These are phyloP conservation scores for Neonectria punicea DNA, from an alignment of 2,329 filamentous ascomycete species.

Conservation along the genomic window DNA sequence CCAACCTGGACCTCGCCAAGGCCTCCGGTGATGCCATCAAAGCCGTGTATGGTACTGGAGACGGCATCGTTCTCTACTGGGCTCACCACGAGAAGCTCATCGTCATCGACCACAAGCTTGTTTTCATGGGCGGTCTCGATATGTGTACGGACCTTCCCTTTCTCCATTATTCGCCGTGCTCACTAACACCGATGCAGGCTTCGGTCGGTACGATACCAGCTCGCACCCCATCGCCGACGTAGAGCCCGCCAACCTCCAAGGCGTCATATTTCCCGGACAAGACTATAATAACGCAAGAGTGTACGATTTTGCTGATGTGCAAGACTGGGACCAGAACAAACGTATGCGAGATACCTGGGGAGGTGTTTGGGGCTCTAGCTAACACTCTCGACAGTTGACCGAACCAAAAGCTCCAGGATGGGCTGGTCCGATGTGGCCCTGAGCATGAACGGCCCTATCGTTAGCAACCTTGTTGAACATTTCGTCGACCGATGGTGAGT, in stretches of 20 bases:
- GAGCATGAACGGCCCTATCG: conserved; percentile 78
- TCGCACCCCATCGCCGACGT: conserved; percentile 84
- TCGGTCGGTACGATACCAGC: conserved; percentile 89
- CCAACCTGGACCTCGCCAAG: conserved; percentile 67
- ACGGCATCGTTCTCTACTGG: conserved; percentile 89
- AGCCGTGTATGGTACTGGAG: conserved; percentile 82
- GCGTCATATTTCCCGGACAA: conserved; percentile 86
- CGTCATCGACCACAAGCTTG: conserved; percentile 79
- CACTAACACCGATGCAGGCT: conserved; percentile 60
- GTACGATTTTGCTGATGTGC: conserved; percentile 82
- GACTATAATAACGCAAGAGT: conserved; percentile 92
- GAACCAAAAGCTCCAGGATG: conserved; percentile 84
- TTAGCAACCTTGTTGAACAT: conserved; percentile 79
- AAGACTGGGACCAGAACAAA: conserved; percentile 86
- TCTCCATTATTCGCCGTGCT: accelerated
- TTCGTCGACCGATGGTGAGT: conserved; percentile 82
- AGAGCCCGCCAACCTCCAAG: conserved; percentile 80
- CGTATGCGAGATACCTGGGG: conserved; percentile 49
- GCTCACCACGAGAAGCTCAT: conserved; percentile 94
- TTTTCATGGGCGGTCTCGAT: conserved; percentile 93
- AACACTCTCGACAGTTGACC: conserved; percentile 65
- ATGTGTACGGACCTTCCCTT: conserved; percentile 64
- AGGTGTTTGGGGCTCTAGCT: not conserved
- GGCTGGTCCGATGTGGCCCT: conserved; percentile 91
- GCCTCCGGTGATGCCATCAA: conserved; percentile 79